A percentile compares a stretch with the other conserved stretches of the same genome.
Evolutionary conservation across 1,284 basidiomycete species (phyloP).

Genomic region (Volvariella volvacea): DNA sequence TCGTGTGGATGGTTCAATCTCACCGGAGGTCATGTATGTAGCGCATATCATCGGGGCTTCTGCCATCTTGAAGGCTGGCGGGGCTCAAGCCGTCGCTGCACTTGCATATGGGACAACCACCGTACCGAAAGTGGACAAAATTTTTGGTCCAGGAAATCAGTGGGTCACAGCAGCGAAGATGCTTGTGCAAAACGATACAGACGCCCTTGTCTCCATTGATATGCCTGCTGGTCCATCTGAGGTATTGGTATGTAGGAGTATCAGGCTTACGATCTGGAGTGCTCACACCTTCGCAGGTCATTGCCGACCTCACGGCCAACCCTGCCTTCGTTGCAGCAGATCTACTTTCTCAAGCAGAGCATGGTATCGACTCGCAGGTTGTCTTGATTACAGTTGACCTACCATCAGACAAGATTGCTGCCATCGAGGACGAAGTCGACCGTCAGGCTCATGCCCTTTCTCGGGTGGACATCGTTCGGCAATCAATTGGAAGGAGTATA

Average conservation of each 20-base stretch:
- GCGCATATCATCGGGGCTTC: constrained; percentile 85
- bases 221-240: constrained; percentile 99
- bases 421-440: constrained; percentile 86
- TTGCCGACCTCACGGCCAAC: constrained; percentile 84
- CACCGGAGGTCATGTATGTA: constrained; percentile 94
- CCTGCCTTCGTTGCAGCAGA: constrained; percentile 95
- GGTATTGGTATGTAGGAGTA: constrained; percentile 70
- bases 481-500: constrained; percentile 89
- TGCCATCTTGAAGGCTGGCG: constrained; percentile 88
- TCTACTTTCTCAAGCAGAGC: constrained; percentile 95
- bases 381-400: constrained; percentile 84
- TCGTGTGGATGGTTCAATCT: constrained; percentile 83
- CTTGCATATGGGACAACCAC: constrained; percentile 94
- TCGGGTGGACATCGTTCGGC: constrained; percentile 85
- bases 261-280: constrained; percentile 1
- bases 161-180: constrained; percentile 99
- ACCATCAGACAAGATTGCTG: constrained; percentile 51
- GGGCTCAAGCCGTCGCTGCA: constrained; percentile 96
- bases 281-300: constrained; percentile 53
- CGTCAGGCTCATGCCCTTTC: constrained; percentile 82
- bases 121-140: constrained; percentile 99
- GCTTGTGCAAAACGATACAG: constrained; percentile 98
- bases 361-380: constrained; percentile 97
- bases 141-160: constrained; percentile 98
- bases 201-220: constrained; percentile 94